Evolutionary conservation across 768 basidiomycete genomes (phyloP), one percentile per base, ranked within the genome.

Genomic region (Pleurotus tuoliensis): DNA sequence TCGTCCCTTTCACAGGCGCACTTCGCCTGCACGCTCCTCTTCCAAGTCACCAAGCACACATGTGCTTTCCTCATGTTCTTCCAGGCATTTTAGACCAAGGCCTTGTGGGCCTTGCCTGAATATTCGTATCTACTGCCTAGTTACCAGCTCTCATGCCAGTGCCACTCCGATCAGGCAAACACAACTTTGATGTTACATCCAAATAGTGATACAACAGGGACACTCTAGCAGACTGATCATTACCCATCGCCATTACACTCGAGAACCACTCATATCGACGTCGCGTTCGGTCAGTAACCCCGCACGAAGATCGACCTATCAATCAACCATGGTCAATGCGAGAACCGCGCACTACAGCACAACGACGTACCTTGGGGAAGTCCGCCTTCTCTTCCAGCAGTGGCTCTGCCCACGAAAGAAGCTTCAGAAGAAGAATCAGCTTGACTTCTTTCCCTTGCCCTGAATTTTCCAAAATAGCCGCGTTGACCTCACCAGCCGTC

Each of bases 401-500:
- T 48, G 75, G 78, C 74, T 96, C 94, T 0, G 92, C 94, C 94
- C 94, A 98, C 46, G 82, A 83, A 63, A 95, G 76, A 62, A 97
- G 75, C 72, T 89, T 86, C 69, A 98, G 71, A 67, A 98, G 67
- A 15, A 85, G 86, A 25, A 88, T 83, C 50, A 98, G 73, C 72
- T 96, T 97, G 56, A 95, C 92, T 68, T 96, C 92, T 67, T 89
- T 90, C 0, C 94, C 93, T 64, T 98, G 92, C 62, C 93, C 90
- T 59, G 94, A 76, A 65, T 88, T 90, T 65, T 94, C 92, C 66
- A 99, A 74, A 55, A 99, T 96, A 30, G 96, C 95, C 1, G 92
- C 89, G 66, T 99, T 99, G 67, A 98, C 86, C 73, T 96, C 93
- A 18, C 90, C 87, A 1, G 95, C 95, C n/a, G 95, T 96, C 73